These are phyloP conservation scores for Gymnopilus dilepis DNA, from an alignment of 768 basidiomycete species.

Conservation along the genomic window DNA sequence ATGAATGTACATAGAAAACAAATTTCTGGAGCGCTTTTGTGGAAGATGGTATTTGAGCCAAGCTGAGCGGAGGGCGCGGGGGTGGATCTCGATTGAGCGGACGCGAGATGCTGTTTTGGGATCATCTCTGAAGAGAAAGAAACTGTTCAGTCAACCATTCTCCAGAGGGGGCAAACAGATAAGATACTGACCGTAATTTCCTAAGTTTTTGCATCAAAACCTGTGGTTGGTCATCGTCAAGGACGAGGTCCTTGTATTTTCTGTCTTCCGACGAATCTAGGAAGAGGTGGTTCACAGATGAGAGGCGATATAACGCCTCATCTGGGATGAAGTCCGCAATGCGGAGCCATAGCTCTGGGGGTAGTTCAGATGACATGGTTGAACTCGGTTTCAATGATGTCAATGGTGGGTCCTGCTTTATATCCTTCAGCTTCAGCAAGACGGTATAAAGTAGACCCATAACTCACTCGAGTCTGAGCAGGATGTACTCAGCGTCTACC, in stretches of 20 bases:
- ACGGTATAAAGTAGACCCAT: background rate
- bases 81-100: conserved; percentile 24
- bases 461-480: background rate
- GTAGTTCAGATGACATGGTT: conserved; percentile 12
- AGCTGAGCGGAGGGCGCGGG: conserved; percentile 27
- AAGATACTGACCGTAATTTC: too few species aligned
- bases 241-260: conserved; percentile 22
- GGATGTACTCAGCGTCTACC: background rate
- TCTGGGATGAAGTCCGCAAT: conserved; percentile 27
- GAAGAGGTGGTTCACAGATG: conserved; percentile 24
- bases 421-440: too few species aligned
- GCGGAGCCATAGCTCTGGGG: conserved; percentile 30
- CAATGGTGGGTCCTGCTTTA: too few species aligned
- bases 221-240: conserved; percentile 25
- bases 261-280: conserved; percentile 22
- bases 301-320: conserved; percentile 18
- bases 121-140: conserved; percentile 10
- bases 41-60: conserved; percentile 22
- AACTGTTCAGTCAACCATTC: too few species aligned
- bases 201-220: conserved; percentile 13
- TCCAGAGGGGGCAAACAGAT: background rate
- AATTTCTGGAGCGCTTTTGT: background rate
- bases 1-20: too few species aligned
- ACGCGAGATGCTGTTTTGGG: conserved; percentile 19
- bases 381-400: too few species aligned